Evolutionary conservation across 2,329 filamentous ascomycete genomes (phyloP).

Genomic region (Phyllosticta ampelicida): DNA sequence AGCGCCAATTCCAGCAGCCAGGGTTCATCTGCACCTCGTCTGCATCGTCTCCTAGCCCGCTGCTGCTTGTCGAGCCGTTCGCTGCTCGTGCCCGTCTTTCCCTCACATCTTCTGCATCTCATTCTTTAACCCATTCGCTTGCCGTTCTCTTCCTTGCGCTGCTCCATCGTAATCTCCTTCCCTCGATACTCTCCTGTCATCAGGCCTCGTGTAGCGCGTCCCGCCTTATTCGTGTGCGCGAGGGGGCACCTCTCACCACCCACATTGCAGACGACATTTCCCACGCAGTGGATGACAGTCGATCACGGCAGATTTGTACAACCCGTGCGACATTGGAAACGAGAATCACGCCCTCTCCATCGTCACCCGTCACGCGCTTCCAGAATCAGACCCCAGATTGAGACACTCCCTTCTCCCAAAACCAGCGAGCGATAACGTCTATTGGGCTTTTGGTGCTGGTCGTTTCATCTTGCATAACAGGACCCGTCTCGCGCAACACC

Average conservation of each 20-base stretch:
- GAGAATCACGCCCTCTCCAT: neutral
- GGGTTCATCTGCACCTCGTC: neutral
- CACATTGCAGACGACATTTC: neutral
- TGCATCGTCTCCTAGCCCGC: neutral
- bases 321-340: neutral
- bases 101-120: neutral
- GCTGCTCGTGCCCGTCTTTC: neutral
- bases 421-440: neutral
- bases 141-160: neutral
- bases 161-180: neutral
- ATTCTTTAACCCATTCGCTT: neutral
- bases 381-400: neutral
- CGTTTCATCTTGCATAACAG: constrained; percentile 11
- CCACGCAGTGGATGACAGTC: neutral
- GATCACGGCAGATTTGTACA: neutral
- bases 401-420: neutral
- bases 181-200: neutral
- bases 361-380: neutral
- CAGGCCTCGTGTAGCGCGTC: neutral
- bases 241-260: neutral
- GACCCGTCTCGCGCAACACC: neutral
- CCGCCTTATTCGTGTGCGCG: neutral
- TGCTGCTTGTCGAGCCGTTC: neutral
- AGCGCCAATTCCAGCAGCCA: neutral
- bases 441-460: neutral